These are phyloP conservation scores for Terana coerulea DNA, from an alignment of 768 basidiomycete species.

Conservation along the genomic window DNA sequence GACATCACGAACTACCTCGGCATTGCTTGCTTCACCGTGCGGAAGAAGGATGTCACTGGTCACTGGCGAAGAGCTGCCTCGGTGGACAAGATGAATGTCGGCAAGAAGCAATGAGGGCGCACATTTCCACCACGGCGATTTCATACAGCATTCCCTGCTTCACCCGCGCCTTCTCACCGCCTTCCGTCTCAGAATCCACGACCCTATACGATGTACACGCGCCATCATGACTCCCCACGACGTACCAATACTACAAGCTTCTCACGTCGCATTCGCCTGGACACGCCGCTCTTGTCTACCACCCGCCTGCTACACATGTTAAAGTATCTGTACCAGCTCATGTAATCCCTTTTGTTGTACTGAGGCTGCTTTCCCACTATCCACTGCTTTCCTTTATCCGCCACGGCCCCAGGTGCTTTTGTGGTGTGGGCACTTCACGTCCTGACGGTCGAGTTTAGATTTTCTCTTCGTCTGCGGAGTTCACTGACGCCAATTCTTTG, in stretches of 20 bases:
- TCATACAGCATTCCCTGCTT: not conserved
- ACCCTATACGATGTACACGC: too few relatives aligned
- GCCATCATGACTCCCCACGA: not conserved
- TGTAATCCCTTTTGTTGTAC: too few relatives aligned
- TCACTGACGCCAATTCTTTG: too few relatives aligned
- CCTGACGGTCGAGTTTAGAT: too few relatives aligned
- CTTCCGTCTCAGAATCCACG: not conserved
- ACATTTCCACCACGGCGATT: not conserved
- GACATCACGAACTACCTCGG: slow-evolving; percentile 91
- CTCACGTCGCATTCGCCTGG: not conserved
- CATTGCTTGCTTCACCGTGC: slow-evolving; percentile 91
- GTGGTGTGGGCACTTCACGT: too few relatives aligned
- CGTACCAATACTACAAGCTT: not conserved
- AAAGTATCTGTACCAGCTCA: too few relatives aligned
- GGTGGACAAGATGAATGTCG: slow-evolving; percentile 13
- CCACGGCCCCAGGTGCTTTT: too few relatives aligned
- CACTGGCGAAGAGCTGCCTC: slow-evolving; percentile 41
- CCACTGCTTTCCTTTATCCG: too few relatives aligned
- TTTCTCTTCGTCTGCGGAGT: too few relatives aligned
- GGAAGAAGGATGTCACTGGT: slow-evolving; percentile 73
- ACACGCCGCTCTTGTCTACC: too few relatives aligned
- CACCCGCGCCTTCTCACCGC: not conserved
- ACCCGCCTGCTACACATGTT: too few relatives aligned
- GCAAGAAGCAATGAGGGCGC: slow-evolving; percentile 8
- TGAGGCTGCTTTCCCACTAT: too few relatives aligned